Base-by-base conservation (phyloP, 768 basidiomycete species). In the Leccinellum rugosiceps region DNA sequence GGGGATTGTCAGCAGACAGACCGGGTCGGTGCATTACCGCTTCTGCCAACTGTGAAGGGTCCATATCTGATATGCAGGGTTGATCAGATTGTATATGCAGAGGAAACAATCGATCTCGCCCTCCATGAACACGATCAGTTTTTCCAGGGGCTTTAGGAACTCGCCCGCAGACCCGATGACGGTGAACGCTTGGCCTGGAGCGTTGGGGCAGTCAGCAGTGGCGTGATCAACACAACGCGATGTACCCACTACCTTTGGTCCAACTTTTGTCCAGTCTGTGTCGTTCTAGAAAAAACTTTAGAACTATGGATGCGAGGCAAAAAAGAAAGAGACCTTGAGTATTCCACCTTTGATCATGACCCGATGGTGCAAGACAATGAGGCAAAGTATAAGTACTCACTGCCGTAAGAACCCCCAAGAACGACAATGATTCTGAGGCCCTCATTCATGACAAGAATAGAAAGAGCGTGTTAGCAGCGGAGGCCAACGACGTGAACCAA, bases 81-180 rank as follows among this genome's bases (percentile, higher is more conserved):
- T n/a, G 62, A 62, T 72, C 34, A 65, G 62, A 60, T 52, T 55
- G 23, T 11, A 14, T 41, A 47, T 53, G 30, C 32, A 30, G 0
- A 32, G 14, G 19, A 17, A 45, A 13, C 4, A 9, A 19, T 25
- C 10, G 46, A 60, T 56, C 77, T 38, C 53, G 89, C 91, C 90
- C 79, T 97, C 94, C 11, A 97, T 75, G 72, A 98, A 98, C 31
- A 90, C 83, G 31, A 86, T 75, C 0, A 86, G 87, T 48, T 88
- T 84, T 38, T 82, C 74, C 13, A 96, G 97, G 0, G 94, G 86
- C 69, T 92, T 88, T 11, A 94, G 96, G 0, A 98, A 80, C 60
- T 94, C 92, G 7, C 92, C 94, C 3, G 95, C 91, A 3, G 94
- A 85, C 38, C 97, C 96, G 67, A 98, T 92, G 30, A 96, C 92